phyloP scores from a whole-genome alignment of 2,329 filamentous ascomycete species.

The Tolypocladium pustulatum region DNA sequence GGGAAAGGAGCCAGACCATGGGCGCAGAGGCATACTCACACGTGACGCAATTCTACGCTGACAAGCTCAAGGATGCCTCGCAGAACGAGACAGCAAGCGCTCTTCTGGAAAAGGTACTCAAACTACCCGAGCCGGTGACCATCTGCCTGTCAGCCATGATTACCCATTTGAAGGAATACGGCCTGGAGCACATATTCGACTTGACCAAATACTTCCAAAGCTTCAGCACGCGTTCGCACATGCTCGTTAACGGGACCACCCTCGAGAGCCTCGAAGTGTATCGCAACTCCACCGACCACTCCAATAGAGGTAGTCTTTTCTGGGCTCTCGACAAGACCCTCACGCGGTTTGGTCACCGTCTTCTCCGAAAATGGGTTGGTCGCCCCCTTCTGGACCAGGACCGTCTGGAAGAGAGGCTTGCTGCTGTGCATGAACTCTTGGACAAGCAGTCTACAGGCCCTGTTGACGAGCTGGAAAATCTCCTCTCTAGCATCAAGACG shows the following conservation, averaged over 20 bases:
- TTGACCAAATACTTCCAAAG: conserved; percentile 95
- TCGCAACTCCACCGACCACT: conserved; percentile 82
- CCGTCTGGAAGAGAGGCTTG: conserved; percentile 66
- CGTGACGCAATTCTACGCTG: conserved; percentile 86
- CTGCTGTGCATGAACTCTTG: conserved; percentile 78
- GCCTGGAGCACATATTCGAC: conserved; percentile 89
- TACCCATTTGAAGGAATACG: conserved; percentile 81
- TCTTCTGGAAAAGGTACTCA: conserved; percentile 77
- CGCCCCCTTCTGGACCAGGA: conserved; percentile 71
- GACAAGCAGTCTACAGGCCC: conserved; percentile 53
- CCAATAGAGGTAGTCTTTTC: conserved; percentile 78
- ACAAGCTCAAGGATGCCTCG: conserved; percentile 58
- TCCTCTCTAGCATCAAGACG: conserved; percentile 61
- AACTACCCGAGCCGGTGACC: conserved; percentile 74
- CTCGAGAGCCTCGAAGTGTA: conserved; percentile 92
- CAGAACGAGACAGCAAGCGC: conserved; percentile 46
- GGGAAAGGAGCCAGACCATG: conserved; percentile 67
- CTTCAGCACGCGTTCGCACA: conserved; percentile 87
- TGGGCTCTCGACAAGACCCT: conserved; percentile 92
- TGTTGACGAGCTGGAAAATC: conserved; percentile 62
- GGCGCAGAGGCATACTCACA: conserved; percentile 79
- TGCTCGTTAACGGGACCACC: conserved; percentile 93
- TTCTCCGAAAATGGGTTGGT: conserved; percentile 92
- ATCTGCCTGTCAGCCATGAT: conserved; percentile 97
- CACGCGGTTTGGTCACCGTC: conserved; percentile 77